Evolutionary conservation across 805 yeast genomes (phyloP).

Genomic region (Nakazawaea peltata): DNA sequence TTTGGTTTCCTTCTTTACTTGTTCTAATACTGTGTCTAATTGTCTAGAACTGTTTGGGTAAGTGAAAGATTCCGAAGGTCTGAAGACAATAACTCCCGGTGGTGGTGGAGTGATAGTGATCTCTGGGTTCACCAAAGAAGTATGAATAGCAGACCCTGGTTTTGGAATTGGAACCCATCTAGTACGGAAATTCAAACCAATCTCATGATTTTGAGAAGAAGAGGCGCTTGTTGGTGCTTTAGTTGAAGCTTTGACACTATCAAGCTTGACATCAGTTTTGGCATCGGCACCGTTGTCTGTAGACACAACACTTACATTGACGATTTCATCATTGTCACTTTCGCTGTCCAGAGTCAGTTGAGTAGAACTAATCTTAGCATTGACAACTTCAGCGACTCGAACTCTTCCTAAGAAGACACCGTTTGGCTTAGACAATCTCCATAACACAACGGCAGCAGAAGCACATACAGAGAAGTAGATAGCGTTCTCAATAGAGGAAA

Average conservation of each 20-base stretch:
- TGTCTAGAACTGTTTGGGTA: slow-evolving; percentile 77
- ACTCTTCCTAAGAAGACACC: slow-evolving; percentile 81
- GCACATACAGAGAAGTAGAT: slow-evolving; percentile 87
- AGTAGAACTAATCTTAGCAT: slow-evolving; percentile 39
- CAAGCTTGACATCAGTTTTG: slow-evolving; percentile 12
- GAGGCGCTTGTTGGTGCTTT: background rate
- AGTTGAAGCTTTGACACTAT: background rate
- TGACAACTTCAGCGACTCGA: slow-evolving; percentile 60
- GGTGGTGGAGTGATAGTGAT: slow-evolving; percentile 71
- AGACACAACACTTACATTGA: slow-evolving; percentile 12
- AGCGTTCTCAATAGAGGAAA: slow-evolving; percentile 78
- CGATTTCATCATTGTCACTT: no score
- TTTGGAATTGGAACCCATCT: slow-evolving; percentile 64
- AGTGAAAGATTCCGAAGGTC: slow-evolving; percentile 73
- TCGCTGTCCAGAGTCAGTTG: no score
- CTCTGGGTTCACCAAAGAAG: slow-evolving; percentile 39
- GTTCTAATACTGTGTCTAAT: slow-evolving; percentile 59
- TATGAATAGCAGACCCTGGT: slow-evolving; percentile 21
- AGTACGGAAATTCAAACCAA: slow-evolving; percentile 42
- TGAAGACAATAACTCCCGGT: slow-evolving; percentile 81
- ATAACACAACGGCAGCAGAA: slow-evolving; percentile 63
- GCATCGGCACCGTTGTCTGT: no score
- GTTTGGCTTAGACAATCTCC: slow-evolving; percentile 71
- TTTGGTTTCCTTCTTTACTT: slow-evolving; percentile 52
- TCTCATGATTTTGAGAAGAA: slow-evolving; percentile 10